phyloP scores from a whole-genome alignment of 106 monocot genomes.

The Platanthera guangdongensis region DNA sequence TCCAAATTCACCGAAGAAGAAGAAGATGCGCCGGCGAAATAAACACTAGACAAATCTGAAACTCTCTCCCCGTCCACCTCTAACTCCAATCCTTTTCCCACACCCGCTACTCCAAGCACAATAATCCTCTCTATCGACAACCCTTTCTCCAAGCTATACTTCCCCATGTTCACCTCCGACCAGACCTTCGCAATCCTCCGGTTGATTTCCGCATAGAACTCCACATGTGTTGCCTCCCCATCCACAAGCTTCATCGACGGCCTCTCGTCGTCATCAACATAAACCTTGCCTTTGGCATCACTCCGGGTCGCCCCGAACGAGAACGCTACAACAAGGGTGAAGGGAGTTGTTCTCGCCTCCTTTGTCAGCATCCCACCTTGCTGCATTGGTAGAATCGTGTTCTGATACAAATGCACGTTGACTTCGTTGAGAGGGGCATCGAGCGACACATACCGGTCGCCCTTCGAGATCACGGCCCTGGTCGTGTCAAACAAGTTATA shows the following conservation, averaged over 20 bases:
- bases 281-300: constrained; percentile 62
- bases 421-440: constrained; percentile 79
- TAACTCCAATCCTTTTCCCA: constrained; percentile 24
- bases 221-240: constrained; percentile 52
- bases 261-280: constrained; percentile 79
- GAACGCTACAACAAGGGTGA: constrained; percentile 72
- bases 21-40: constrained; percentile 10
- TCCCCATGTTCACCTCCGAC: constrained; percentile 63
- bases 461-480: constrained; percentile 51
- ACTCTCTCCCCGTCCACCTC: constrained; percentile 45
- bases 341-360: constrained; percentile 68
- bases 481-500: constrained; percentile 81
- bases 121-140: constrained; percentile 65
- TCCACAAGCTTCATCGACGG: constrained; percentile 75
- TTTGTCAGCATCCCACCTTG: constrained; percentile 61
- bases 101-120: constrained; percentile 50
- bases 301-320: constrained; percentile 32
- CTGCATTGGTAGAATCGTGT: constrained; percentile 88
- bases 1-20: constrained; percentile 5
- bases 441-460: constrained; percentile 38
- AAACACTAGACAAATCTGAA: constrained; percentile 22
- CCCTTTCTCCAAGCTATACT: constrained; percentile 43
- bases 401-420: constrained; percentile 87
- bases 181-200: constrained; percentile 48
- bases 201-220: constrained; percentile 48